Percentiles rank a stretch among this genome's conserved stretches.
phyloP scores from a whole-genome alignment of 2,329 filamentous ascomycete species.

The Zymoseptoria brevis region DNA sequence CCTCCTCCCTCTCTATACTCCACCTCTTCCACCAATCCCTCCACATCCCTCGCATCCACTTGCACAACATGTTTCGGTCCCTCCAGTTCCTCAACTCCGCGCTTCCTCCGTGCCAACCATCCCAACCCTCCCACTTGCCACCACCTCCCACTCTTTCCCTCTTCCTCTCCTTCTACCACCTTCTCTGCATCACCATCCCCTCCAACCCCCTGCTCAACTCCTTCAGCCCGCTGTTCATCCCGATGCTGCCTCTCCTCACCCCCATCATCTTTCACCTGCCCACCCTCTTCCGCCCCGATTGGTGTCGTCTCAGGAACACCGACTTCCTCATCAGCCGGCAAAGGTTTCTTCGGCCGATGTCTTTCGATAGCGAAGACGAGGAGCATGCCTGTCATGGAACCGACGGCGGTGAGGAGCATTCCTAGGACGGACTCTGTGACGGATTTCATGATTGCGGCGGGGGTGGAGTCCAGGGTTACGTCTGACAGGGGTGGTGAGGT shows the following conservation, averaged over 20 bases:
- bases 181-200: too few species aligned
- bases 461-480: neutral
- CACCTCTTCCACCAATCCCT: neutral
- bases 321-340: neutral
- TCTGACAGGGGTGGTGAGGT: neutral
- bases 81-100: too few species aligned
- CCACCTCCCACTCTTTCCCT: too few species aligned
- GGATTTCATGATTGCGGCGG: neutral
- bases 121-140: neutral
- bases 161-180: too few species aligned
- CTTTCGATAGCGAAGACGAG: neutral
- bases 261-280: neutral
- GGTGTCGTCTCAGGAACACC: too few species aligned
- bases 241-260: too few species aligned
- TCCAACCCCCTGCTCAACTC: too few species aligned
- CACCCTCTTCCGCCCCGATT: neutral
- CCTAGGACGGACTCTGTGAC: neutral
- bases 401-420: neutral
- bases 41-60: neutral
- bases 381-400: neutral
- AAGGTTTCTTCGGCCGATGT: neutral
- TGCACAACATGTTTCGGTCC: too few species aligned
- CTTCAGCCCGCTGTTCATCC: too few species aligned
- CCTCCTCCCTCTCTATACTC: neutral
- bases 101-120: too few species aligned